phyloP scores from a whole-genome alignment of 495 filamentous ascomycete genomes.

The Evansstolkia leycettana region DNA sequence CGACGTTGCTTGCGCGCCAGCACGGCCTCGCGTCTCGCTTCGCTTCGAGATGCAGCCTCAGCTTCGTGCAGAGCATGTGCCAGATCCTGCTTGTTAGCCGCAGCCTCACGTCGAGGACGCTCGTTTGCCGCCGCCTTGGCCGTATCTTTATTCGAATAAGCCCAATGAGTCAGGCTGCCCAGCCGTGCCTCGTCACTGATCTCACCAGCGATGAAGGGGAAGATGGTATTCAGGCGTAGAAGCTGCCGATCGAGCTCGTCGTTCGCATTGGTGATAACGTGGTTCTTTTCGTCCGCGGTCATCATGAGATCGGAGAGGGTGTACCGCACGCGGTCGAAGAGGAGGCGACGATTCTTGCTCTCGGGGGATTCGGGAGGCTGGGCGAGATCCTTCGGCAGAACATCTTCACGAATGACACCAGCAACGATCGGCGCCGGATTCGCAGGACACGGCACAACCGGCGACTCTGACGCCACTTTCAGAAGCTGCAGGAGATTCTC shows the following conservation, averaged over 20 bases:
- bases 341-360: conserved; percentile 42
- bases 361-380: conserved; percentile 23
- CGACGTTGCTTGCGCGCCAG: conserved; percentile 58
- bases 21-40: conserved; percentile 66
- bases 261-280: conserved; percentile 80
- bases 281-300: conserved; percentile 91
- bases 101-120: conserved; percentile 64
- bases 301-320: conserved; percentile 66
- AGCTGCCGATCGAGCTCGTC: conserved; percentile 81
- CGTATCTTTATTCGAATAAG: conserved; percentile 72
- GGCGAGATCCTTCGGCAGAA: conserved; percentile 14
- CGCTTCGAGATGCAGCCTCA: conserved; percentile 67
- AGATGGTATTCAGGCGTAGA: conserved; percentile 68
- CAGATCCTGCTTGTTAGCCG: conserved; percentile 47
- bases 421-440: conserved; percentile 28
- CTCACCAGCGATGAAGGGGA: conserved; percentile 70
- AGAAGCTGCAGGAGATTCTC: conserved; percentile 57
- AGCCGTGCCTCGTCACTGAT: conserved; percentile 89
- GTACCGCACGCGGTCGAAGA: conserved; percentile 50
- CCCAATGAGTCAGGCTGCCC: conserved; percentile 89
- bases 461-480: conserved; percentile 48
- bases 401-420: conserved; percentile 28
- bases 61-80: conserved; percentile 54
- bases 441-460: conserved; percentile 24
- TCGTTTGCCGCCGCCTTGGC: conserved; percentile 54